These are phyloP conservation scores for Lepiota subincarnata DNA, from an alignment of 768 basidiomycete genomes.

Conservation along the genomic window DNA sequence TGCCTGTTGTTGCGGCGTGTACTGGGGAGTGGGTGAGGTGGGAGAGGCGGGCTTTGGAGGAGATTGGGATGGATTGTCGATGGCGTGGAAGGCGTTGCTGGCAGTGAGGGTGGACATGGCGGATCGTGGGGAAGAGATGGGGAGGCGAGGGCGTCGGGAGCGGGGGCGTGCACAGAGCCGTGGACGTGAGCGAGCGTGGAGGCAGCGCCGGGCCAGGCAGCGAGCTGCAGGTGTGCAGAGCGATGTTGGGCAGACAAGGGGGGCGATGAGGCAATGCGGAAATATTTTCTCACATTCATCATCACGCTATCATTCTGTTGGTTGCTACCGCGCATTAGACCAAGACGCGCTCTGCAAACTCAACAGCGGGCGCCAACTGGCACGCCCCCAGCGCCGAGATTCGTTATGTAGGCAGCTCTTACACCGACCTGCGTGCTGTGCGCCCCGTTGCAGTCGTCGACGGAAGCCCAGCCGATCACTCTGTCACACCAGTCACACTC, in stretches of 20 bases:
- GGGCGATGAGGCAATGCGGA: not conserved
- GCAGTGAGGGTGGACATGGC: conserved; percentile 32
- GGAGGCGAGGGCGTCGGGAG: too few species aligned
- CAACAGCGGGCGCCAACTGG: too few species aligned
- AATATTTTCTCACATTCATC: not conserved
- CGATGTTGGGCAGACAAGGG: not conserved
- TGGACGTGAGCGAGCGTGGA: not conserved
- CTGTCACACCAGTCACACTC: too few species aligned
- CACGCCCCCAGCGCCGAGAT: not conserved
- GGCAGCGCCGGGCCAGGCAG: conserved; percentile 2
- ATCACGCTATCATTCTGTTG: too few species aligned
- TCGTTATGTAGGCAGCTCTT: not conserved
- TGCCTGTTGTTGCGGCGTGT: conserved; percentile 27
- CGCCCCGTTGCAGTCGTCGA: too few species aligned
- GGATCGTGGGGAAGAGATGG: not conserved
- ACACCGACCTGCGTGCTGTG: too few species aligned
- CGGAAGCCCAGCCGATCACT: too few species aligned
- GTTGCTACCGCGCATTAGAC: too few species aligned
- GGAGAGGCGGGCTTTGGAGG: conserved; percentile 41
- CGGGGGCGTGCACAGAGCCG: too few species aligned
- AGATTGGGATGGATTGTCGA: conserved; percentile 34
- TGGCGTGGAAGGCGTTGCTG: conserved; percentile 23
- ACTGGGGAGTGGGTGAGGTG: conserved; percentile 37
- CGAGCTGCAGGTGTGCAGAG: not conserved
- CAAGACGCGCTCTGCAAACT: too few species aligned